Conservation (phyloP, 2,329 filamentous ascomycete genomes). For the Colletotrichum endophyticum region DNA sequence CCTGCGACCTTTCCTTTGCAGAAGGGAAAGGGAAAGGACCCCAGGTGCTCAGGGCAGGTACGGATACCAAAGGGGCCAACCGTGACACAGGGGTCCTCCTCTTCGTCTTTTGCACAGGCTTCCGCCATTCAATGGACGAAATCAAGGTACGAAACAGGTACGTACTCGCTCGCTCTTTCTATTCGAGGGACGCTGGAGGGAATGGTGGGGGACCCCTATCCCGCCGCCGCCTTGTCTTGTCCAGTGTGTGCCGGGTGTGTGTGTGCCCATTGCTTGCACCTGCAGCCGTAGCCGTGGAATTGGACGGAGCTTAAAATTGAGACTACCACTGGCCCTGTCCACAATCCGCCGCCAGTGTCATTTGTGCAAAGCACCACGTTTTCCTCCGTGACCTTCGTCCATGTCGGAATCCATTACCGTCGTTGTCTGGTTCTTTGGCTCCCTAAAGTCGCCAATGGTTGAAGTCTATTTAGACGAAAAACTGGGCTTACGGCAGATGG, state of each 20-base stretch:
- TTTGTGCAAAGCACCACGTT: background rate
- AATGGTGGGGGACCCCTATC: constrained; percentile 8
- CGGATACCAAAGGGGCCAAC: background rate
- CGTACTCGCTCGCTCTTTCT: background rate
- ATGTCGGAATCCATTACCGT: background rate
- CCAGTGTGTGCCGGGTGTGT: background rate
- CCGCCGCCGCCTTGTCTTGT: background rate
- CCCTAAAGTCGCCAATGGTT: background rate
- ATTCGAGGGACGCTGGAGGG: background rate
- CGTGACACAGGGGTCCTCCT: background rate
- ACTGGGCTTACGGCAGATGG: background rate
- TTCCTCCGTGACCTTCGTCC: background rate
- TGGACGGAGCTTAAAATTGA: constrained; percentile 14
- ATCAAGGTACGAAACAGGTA: background rate
- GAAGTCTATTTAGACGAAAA: background rate
- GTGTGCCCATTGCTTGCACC: background rate
- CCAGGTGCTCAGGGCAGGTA: background rate
- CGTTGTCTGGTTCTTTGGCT: background rate
- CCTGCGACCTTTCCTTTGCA: background rate
- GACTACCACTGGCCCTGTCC: background rate
- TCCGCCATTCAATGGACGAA: background rate
- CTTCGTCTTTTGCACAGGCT: background rate
- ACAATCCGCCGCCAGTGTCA: background rate
- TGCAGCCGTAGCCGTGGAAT: background rate
- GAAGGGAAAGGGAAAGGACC: background rate